These are phyloP conservation scores for Dendrobium huoshanense DNA, from an alignment of 106 monocot genomes.

Conservation along the genomic window DNA sequence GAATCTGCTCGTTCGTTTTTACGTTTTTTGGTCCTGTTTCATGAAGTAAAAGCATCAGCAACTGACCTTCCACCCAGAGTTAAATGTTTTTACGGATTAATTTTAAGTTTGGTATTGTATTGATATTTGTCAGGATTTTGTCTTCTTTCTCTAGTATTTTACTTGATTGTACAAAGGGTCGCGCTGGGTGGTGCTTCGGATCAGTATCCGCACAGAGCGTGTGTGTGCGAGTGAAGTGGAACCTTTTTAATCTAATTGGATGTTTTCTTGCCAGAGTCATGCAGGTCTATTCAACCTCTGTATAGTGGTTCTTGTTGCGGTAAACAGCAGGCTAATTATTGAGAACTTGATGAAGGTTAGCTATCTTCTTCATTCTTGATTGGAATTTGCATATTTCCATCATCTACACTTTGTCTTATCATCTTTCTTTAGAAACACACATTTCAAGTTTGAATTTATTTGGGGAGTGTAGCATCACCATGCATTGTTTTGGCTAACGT, in stretches of 20 bases:
- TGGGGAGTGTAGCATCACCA: neutral
- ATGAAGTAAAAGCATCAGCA: neutral
- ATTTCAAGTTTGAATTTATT: neutral
- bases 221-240: neutral
- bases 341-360: slow-evolving; percentile 83
- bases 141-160: neutral
- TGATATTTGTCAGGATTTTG: neutral
- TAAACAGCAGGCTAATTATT: slow-evolving; percentile 74
- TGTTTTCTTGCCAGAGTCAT: slow-evolving; percentile 49
- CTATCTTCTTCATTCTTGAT: neutral
- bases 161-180: neutral
- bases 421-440: too few relatives aligned
- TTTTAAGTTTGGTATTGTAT: neutral
- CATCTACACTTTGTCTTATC: too few relatives aligned
- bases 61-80: too few relatives aligned
- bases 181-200: neutral
- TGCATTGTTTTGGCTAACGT: neutral
- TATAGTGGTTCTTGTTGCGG: slow-evolving; percentile 73
- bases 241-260: neutral
- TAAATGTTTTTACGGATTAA: too few relatives aligned
- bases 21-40: neutral
- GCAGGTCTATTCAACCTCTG: slow-evolving; percentile 76
- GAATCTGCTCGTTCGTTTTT: neutral
- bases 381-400: neutral
- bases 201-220: neutral